Evolutionary conservation across 2,329 filamentous ascomycete species (phyloP).

Genomic region (Venturia oleaginea): DNA sequence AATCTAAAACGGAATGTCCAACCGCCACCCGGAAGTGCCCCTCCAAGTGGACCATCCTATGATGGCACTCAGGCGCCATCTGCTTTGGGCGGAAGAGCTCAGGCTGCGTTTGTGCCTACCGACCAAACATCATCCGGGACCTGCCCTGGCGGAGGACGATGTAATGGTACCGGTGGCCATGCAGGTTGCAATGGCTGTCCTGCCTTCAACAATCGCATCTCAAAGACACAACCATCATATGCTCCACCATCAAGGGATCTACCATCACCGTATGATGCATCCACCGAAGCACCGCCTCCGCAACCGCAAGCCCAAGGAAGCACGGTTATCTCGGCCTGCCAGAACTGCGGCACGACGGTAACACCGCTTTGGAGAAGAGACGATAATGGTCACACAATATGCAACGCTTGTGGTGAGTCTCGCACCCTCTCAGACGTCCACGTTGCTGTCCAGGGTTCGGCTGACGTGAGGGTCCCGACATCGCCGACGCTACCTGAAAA

Average conservation of each 20-base stretch:
- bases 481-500: slow-evolving; percentile 4
- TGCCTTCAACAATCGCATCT: slow-evolving; percentile 92
- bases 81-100: neutral
- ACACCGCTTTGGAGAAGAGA: slow-evolving; percentile 94
- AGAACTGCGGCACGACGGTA: slow-evolving; percentile 94
- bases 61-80: neutral
- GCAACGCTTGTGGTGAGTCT: slow-evolving; percentile 87
- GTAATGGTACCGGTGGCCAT: slow-evolving; percentile 92
- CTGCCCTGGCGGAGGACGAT: slow-evolving; percentile 87
- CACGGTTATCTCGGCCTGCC: slow-evolving; percentile 75
- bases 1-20: slow-evolving; percentile 71
- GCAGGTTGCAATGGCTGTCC: slow-evolving; percentile 93
- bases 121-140: slow-evolving; percentile 54
- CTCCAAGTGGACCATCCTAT: neutral
- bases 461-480: slow-evolving; percentile 13
- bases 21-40: slow-evolving; percentile 13
- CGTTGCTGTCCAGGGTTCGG: neutral
- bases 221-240: slow-evolving; percentile 67
- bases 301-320: slow-evolving; percentile 18
- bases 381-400: slow-evolving; percentile 91
- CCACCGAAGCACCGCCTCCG: slow-evolving; percentile 17
- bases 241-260: slow-evolving; percentile 21
- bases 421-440: neutral
- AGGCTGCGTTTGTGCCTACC: slow-evolving; percentile 47
- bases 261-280: slow-evolving; percentile 8